Percentiles rank a stretch among this genome's conserved stretches.
phyloP scores from a whole-genome alignment of 208 protist species.

The Phytomonas sp. region DNA sequence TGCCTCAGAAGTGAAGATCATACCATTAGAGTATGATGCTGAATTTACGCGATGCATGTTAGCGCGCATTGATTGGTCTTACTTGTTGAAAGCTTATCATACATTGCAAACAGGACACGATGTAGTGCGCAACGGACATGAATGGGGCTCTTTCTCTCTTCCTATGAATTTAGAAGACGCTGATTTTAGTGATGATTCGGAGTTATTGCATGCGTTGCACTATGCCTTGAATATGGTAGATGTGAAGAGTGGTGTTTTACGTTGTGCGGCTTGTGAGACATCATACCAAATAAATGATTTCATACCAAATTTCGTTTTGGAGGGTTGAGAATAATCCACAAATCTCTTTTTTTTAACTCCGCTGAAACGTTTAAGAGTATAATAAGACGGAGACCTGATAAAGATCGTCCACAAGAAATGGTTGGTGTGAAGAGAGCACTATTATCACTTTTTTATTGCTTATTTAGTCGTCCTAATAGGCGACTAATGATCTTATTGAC shows the following conservation, averaged over 20 bases:
- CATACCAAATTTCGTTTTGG: slow-evolving; percentile 84
- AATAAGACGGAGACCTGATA: slow-evolving; percentile 4
- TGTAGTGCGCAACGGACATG: slow-evolving; percentile 8
- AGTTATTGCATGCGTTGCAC: slow-evolving; percentile 43
- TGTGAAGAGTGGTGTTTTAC: slow-evolving; percentile 57
- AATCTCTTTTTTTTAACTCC: neutral
- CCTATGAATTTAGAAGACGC: slow-evolving; percentile 52
- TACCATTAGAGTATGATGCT: slow-evolving; percentile 59
- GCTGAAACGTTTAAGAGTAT: neutral
- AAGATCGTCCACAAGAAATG: neutral
- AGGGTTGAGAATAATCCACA: slow-evolving; percentile 15
- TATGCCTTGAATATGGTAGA: slow-evolving; percentile 63
- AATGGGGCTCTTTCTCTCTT: slow-evolving; percentile 12
- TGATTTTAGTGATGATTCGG: slow-evolving; percentile 46
- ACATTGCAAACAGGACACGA: slow-evolving; percentile 26
- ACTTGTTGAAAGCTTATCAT: slow-evolving; percentile 45
- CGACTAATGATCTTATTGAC: neutral
- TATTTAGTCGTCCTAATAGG: neutral
- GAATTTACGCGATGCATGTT: slow-evolving; percentile 83
- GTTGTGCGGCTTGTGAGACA: slow-evolving; percentile 54
- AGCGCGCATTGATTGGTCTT: slow-evolving; percentile 68
- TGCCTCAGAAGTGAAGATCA: slow-evolving; percentile 33
- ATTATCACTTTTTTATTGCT: neutral
- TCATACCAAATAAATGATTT: slow-evolving; percentile 67
- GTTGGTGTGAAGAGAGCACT: too few species aligned